Base-by-base conservation (phyloP, 192 early-diverging fungal genomes). In the Backusella liffmaniae region DNA sequence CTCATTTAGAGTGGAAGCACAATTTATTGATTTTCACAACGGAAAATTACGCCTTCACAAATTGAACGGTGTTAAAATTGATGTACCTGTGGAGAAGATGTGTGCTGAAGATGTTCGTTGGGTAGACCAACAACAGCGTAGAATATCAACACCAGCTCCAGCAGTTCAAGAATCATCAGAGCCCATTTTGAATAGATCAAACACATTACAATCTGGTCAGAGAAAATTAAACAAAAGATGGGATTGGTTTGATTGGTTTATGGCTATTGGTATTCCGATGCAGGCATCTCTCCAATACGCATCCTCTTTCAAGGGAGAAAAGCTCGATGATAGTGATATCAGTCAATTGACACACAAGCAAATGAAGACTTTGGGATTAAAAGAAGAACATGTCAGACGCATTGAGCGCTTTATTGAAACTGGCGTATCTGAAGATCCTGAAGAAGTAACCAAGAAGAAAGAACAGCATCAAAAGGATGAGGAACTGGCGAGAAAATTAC, bases 191-290 rank as follows among this genome's bases (percentile, higher is more conserved):
- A 26, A 23, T 59, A 59, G 53, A 59, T 26, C 53, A 59, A 44
- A 70, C 26, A 32, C 46, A 16, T 44, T 44, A 29, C 46, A 26
- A 26, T 37, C 62, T 67, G 15, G 65, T 30, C 74, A 83, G 56
- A 73, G 89, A 37, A 84, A 78, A 13, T 72, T 86, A 65, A 88
- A 93, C 76, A 87, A 92, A 46, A 93, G 94, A 44, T 98, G 94
- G 81, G 94, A 99, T 74, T 99, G 98, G 98, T 92, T 92, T 73
- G 95, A 98, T 59, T 97, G 94, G 81, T 91, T 98, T 39, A 86
- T 97, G 70, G 89, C 89, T 76, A 88, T 91, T 30, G 92, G 90
- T n/a, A 77, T 93, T 49, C 85, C 91, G 1, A 89, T 93, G 23
- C 88, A 92, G 32, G 91, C 95, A 76, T 92, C 98, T 34, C 81